Conservation (phyloP, 352 stramenopile species). For the Phytophthora sansomeana region DNA sequence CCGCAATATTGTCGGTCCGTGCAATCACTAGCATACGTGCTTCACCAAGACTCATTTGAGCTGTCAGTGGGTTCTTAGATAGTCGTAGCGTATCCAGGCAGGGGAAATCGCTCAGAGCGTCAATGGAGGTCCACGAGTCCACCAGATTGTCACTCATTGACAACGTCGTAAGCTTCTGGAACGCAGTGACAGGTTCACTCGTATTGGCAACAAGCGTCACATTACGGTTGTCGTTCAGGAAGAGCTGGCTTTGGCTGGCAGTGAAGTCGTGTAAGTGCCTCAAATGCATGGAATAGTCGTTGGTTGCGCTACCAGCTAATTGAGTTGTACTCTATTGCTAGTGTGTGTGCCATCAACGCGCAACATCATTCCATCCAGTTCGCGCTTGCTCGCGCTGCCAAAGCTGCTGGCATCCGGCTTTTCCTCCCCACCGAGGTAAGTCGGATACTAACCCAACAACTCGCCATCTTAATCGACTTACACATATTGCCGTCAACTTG, state of each 20-base stretch:
- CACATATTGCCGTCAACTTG: too few relatives aligned
- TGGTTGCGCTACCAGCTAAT: too few relatives aligned
- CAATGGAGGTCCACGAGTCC: slow-evolving; percentile 78
- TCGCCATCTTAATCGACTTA: too few relatives aligned
- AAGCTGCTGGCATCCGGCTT: too few relatives aligned
- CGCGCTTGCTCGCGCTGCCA: too few relatives aligned
- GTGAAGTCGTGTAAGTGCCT: too few relatives aligned
- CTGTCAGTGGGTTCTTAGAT: slow-evolving; percentile 70
- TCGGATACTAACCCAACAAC: too few relatives aligned
- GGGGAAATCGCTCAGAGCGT: slow-evolving; percentile 72
- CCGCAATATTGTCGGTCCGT: slow-evolving; percentile 50
- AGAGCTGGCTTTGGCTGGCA: slow-evolving; percentile 72
- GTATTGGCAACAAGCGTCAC: slow-evolving; percentile 45
- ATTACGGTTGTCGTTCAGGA: slow-evolving; percentile 70
- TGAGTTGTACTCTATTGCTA: too few relatives aligned
- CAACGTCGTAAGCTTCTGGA: slow-evolving; percentile 62
- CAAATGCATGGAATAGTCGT: too few relatives aligned
- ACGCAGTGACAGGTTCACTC: slow-evolving; percentile 8
- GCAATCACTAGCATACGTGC: slow-evolving; percentile 77
- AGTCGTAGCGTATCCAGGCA: slow-evolving; percentile 70
- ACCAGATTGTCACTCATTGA: slow-evolving; percentile 76
- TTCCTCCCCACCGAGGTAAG: too few relatives aligned
- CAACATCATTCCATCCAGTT: too few relatives aligned
- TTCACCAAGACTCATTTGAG: slow-evolving; percentile 70
- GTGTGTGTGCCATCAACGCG: too few relatives aligned